Evolutionary conservation across 495 filamentous ascomycete species (phyloP).

Genomic region (Pseudomonodictys pantanalensis): DNA sequence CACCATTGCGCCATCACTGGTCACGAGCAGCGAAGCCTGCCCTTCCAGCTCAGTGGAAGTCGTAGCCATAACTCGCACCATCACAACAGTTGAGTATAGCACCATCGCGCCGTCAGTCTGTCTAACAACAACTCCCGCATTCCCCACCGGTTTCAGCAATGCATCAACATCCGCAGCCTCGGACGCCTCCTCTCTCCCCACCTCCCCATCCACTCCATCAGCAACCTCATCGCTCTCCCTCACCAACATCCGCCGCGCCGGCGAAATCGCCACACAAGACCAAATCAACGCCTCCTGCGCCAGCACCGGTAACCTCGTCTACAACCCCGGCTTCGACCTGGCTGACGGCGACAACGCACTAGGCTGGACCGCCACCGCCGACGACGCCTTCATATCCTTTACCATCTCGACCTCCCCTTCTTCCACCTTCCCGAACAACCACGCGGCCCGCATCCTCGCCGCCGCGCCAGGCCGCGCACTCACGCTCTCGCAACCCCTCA

Average conservation of each 20-base stretch:
- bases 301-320: constrained; percentile 11
- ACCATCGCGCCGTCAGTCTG: not conserved
- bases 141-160: not conserved
- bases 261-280: constrained; percentile 18
- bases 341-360: constrained; percentile 14
- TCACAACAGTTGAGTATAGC: not conserved
- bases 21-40: not conserved
- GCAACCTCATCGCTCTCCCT: not conserved
- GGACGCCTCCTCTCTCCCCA: not conserved
- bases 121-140: not conserved
- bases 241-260: not conserved
- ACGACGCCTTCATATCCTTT: constrained; percentile 16
- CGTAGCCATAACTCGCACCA: not conserved
- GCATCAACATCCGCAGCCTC: not conserved
- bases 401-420: not conserved
- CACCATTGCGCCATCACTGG: not conserved
- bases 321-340: constrained; percentile 28
- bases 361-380: constrained; percentile 15
- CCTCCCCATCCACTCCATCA: not conserved
- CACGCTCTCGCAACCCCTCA: constrained; percentile 18
- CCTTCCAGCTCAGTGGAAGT: not conserved
- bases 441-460: constrained; percentile 10
- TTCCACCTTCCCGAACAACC: not conserved
- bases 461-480: not conserved
- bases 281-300: constrained; percentile 25